Evolutionary conservation across 768 basidiomycete species (phyloP), one percentile per base, ranked within the genome.

Genomic region (Pisolithus tinctorius): DNA sequence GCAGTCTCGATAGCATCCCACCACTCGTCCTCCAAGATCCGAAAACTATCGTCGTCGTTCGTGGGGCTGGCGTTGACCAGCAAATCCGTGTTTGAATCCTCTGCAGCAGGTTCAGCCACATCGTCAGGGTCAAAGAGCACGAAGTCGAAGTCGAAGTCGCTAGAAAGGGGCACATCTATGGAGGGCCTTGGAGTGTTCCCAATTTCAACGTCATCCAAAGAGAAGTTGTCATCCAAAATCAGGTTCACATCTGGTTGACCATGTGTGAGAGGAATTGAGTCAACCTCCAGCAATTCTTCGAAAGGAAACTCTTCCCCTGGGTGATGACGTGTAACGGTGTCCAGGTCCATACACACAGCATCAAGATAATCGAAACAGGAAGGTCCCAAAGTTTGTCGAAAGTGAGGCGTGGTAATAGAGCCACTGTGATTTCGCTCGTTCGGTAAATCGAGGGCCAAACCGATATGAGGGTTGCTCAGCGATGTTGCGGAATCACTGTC

Each of bases 381-480:
- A 43, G 60, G 13, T 51, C 49, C 47, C 41, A 54, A 41, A 48
- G 45, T 41, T 7, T 48, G 23, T 47, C 54, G 53, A 11, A 47
- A 38, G 30, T 55, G 50, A 48, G 50, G 52, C 54, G 54, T 63
- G 55, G 40, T 49, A 45, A 54, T 59, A 40, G 45, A 26, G 31
- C 17, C 8, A 17, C 10, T 4, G 8, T 31, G 2, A 37, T 37
- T 9, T 47, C 17, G 23, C 23, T 54, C 45, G 51, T 55, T 47
- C 51, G 54, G 60, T 46, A 56, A 52, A 43, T 55, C 49, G 26
- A 52, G 20, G 44, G 37, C 40, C 34, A 31, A 42, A 50, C 48
- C 27, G 60, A 67, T 62, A 66, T 63, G 66, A 52, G 57, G 63
- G 56, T 52, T 48, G 20, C 55, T 55, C 47, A 56, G 62, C 56